A percentile compares a stretch with the other conserved stretches of the same genome.
Evolutionary conservation across 2,329 filamentous ascomycete genomes (phyloP).

Genomic region (Dryadomyces quercivorus): DNA sequence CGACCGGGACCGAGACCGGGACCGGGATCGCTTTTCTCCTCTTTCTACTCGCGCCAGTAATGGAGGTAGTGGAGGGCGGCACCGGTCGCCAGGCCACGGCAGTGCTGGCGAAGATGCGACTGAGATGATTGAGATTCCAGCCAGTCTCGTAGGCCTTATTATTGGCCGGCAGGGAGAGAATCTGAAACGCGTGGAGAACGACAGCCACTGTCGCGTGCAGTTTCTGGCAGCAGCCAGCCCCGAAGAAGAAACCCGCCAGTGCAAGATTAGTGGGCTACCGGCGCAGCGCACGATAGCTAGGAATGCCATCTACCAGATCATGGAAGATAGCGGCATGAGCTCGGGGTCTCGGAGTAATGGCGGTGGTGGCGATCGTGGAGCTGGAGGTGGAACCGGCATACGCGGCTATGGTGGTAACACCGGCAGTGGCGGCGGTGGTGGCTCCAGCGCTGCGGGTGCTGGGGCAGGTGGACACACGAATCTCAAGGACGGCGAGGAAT

Average conservation of each 20-base stretch:
- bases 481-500: constrained; percentile 69
- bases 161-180: constrained; percentile 89
- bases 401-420: not conserved
- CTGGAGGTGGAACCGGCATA: constrained; percentile 14
- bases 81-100: constrained; percentile 9
- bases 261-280: constrained; percentile 69
- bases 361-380: constrained; percentile 1
- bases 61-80: constrained; percentile 21
- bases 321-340: constrained; percentile 67
- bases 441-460: constrained; percentile 23
- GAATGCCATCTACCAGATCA: constrained; percentile 73
- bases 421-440: constrained; percentile 1
- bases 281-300: constrained; percentile 66
- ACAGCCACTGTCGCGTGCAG: constrained; percentile 74
- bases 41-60: constrained; percentile 42
- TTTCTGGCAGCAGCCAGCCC: constrained; percentile 68
- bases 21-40: constrained; percentile 19
- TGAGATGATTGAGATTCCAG: constrained; percentile 79
- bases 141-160: constrained; percentile 75
- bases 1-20: constrained; percentile 22
- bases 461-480: constrained; percentile 25
- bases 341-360: constrained; percentile 10
- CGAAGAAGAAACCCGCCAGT: constrained; percentile 63
- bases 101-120: constrained; percentile 47
- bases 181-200: constrained; percentile 68